Evolutionary conservation across 78 protist genomes (phyloP), one percentile per base, ranked within the genome.

Genomic region (Dictyostelium intermedium): DNA sequence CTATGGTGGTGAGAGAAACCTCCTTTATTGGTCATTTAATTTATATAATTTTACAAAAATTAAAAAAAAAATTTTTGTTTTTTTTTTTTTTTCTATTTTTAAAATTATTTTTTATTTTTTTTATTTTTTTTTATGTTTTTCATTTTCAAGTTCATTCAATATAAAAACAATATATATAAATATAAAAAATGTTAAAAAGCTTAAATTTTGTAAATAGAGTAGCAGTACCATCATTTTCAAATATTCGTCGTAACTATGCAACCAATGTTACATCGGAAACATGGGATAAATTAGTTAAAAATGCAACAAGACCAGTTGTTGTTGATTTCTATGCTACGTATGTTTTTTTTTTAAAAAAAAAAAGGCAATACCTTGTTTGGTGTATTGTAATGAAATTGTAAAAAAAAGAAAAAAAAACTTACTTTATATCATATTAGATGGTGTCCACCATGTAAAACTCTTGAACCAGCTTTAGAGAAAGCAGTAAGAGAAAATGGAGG

Each of bases 371-470:
- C n/a, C n/a, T n/a, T n/a, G n/a, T n/a, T n/a, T n/a, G n/a, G n/a
- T n/a, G n/a, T n/a, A n/a, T n/a, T n/a, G 43, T 39, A 50, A 50
- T 14, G 1, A 14, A 50, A 50, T 1, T 1, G 23, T 14, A 14
- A 14, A 50, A 50, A 50, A 50, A 50, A 16, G 5, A 50, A 50
- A 14, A 16, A 50, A 50, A 50, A 50, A 39, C 43, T 16, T 8
- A 16, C 10, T 18, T 11, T 27, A n/a, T 32, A 72, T 41, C 7
- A 3, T 5, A 7, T 4, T 20, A 79, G 84, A 39, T 79, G 84
- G 84, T 79, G 84, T 50, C 45, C 70, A 79, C 84, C 84, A 50
- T 79, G 84, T 30, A 79, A 53, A 79, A 10, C 1, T 11, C 30
- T 79, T 10, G 84, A 41, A 50, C 70, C 70, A 79, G 41, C 25